A percentile compares a stretch with the other conserved stretches of the same genome.
phyloP scores from a whole-genome alignment of 2,329 filamentous ascomycete species.

The Neonectria hederae region DNA sequence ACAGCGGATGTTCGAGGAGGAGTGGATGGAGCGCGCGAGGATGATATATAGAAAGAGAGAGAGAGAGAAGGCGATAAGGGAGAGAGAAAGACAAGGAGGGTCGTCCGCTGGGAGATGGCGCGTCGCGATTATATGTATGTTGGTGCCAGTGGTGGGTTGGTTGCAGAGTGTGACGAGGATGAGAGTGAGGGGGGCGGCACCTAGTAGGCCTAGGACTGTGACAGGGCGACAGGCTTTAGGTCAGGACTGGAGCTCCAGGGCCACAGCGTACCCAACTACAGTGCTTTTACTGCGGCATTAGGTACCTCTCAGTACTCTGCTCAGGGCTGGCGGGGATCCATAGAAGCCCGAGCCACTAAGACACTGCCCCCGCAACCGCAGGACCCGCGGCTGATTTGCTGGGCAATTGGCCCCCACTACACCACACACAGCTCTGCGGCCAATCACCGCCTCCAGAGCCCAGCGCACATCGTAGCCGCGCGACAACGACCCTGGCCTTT shows the following conservation, averaged over 20 bases:
- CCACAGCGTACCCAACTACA: conserved; percentile 3
- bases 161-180: conserved; percentile 24
- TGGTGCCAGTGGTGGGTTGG: conserved; percentile 34
- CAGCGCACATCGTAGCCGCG: conserved; percentile 37
- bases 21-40: background rate
- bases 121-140: conserved; percentile 42
- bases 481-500: conserved; percentile 35
- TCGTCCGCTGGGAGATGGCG: conserved; percentile 24
- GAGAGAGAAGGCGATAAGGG: conserved; percentile 15
- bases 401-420: conserved; percentile 28
- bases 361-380: conserved; percentile 38
- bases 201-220: background rate
- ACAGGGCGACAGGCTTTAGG: background rate
- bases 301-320: background rate
- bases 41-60: conserved; percentile 4
- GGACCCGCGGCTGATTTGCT: conserved; percentile 42
- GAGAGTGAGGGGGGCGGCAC: conserved; percentile 25
- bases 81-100: conserved; percentile 30
- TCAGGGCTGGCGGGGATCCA: conserved; percentile 32
- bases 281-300: conserved; percentile 15
- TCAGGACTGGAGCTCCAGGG: conserved; percentile 2
- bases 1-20: conserved; percentile 3
- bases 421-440: conserved; percentile 1
- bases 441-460: conserved; percentile 29
- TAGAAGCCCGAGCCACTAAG: conserved; percentile 38